These are phyloP conservation scores for Zygotorulaspora mrakii DNA, from an alignment of 1,139 yeast species.

Conservation along the genomic window DNA sequence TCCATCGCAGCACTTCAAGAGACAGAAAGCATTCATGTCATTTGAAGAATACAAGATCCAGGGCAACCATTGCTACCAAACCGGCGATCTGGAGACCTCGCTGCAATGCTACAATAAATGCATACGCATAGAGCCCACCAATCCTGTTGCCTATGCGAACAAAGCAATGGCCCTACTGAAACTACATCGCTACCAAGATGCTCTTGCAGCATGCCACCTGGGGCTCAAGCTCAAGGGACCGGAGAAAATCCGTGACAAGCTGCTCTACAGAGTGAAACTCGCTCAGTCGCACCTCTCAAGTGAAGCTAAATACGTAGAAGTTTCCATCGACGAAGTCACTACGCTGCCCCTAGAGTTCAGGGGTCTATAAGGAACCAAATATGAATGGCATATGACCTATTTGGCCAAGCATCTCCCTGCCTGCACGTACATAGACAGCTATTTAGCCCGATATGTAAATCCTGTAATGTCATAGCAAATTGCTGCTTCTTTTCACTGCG, in stretches of 20 bases:
- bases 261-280: conserved; percentile 55
- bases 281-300: conserved; percentile 44
- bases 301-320: conserved; percentile 28
- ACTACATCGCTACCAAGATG: conserved; percentile 51
- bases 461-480: conserved; percentile 1
- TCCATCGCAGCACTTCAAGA: too few relatives aligned
- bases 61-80: conserved; percentile 68
- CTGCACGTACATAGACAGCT: neutral
- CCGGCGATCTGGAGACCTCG: conserved; percentile 54
- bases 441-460: neutral
- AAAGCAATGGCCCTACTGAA: conserved; percentile 71
- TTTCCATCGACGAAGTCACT: conserved; percentile 47
- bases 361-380: conserved; percentile 5
- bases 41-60: conserved; percentile 36
- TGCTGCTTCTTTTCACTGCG: neutral
- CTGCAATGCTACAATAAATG: conserved; percentile 64
- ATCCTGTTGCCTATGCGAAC: conserved; percentile 70
- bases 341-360: conserved; percentile 44
- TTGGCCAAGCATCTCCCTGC: conserved; percentile 2
- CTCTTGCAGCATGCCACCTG: conserved; percentile 54
- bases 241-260: conserved; percentile 44
- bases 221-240: conserved; percentile 45
- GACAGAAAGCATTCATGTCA: conserved; percentile 19
- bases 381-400: neutral
- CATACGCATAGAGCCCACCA: conserved; percentile 49